Evolutionary conservation across 2,329 filamentous ascomycete genomes (phyloP), one percentile per base, ranked within the genome.

Genomic region (Rhinocladiella mackenziei): DNA sequence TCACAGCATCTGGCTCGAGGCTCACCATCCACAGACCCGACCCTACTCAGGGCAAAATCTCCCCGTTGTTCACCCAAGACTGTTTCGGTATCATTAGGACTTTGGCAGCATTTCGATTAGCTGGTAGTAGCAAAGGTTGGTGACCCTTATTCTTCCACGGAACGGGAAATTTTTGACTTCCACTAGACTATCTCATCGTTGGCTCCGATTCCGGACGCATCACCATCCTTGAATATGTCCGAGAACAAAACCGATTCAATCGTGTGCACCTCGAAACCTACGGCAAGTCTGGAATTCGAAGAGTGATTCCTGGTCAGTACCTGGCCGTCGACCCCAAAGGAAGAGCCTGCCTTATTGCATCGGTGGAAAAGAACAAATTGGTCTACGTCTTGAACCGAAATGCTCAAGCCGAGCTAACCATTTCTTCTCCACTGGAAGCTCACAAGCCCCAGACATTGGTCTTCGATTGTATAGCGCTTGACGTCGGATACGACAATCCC

Each of bases 321-420:
- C 78, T 99, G 19, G 92, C 91, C 5, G 87, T 88, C 39, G 92
- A 99, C 61, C 92, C 92, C 19, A 95, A 95, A 67, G 92, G 92
- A 43, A 81, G 92, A 70, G 94, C 94, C 43, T 95, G 91, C 62
- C 76, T 99, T 62, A 86, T 97, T 50, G 89, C 92, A 7, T 91
- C 89, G 4, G 77, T 91, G 43, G 94, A 99, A 71, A 98, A 98
- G 77, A 98, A 97, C 72, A 98, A 98, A 72, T 84, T 99, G 44
- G 92, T 98, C 56, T 99, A 98, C 68, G 91, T 98, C 60, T 76
- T 98, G 56, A 97, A 97, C 67, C 84, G 94, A 55, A 94, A 95
- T 68, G 80, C 89, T 2, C 88, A 97, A 67, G 89, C 89, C 13
- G 87, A 95, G 65, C 80, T 98, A 58, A 94, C 89, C 29, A 98